Conservation (phyloP, 805 yeast genomes). For the Kluyveromyces aestuarii region DNA sequence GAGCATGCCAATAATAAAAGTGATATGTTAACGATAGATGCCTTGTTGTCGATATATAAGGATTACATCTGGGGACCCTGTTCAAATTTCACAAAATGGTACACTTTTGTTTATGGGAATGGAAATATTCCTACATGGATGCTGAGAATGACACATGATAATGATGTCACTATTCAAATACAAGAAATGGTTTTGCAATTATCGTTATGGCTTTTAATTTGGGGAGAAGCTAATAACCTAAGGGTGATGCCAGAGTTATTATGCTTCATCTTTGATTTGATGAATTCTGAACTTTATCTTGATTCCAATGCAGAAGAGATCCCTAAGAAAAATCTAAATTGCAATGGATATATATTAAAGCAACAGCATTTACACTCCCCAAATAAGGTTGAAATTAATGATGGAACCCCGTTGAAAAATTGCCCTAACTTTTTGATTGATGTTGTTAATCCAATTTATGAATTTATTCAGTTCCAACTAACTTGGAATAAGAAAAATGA, state of each 20-base stretch:
- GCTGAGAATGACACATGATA: neutral
- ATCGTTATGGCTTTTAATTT: conserved; percentile 59
- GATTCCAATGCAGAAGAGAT: conserved; percentile 57
- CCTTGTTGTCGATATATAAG: conserved; percentile 68
- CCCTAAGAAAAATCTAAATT: neutral
- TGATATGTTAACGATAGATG: conserved; percentile 43
- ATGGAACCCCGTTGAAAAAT: conserved; percentile 13
- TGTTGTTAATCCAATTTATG: conserved; percentile 32
- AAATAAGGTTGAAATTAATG: neutral
- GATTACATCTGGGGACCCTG: conserved; percentile 88
- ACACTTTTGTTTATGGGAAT: conserved; percentile 71
- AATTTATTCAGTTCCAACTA: conserved; percentile 23
- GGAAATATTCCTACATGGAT: conserved; percentile 17
- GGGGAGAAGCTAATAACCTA: conserved; percentile 87
- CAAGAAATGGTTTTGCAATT: conserved; percentile 48
- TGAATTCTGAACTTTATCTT: conserved; percentile 57
- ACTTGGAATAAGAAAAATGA: conserved; percentile 36
- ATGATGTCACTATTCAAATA: neutral
- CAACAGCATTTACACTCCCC: too few species aligned
- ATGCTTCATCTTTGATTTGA: conserved; percentile 54
- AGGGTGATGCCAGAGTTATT: conserved; percentile 85
- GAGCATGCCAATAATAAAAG: neutral
- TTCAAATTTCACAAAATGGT: conserved; percentile 87
- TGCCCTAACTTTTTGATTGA: conserved; percentile 26
- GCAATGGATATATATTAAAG: neutral